phyloP scores from a whole-genome alignment of 768 basidiomycete species.

The Pholiota molesta region DNA sequence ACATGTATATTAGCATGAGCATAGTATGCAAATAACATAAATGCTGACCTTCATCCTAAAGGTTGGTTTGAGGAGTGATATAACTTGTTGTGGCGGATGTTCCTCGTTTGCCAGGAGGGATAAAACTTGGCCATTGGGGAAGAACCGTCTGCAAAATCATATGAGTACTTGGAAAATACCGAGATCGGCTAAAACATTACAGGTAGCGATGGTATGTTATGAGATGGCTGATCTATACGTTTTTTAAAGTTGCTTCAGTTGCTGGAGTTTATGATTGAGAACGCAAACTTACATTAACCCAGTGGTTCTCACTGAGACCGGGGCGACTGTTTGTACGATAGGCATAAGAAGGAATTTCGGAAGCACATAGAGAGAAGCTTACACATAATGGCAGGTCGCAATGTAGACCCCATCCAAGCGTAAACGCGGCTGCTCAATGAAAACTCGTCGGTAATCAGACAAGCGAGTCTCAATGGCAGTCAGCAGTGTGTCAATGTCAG shows the following conservation, averaged over 20 bases:
- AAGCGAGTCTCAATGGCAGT: constrained; percentile 53
- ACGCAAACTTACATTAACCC: constrained; percentile 72
- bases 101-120: constrained; percentile 87
- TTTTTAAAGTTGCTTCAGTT: constrained; percentile 10
- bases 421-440: constrained; percentile 83
- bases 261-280: background rate
- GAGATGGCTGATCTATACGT: constrained; percentile 70
- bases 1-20: background rate
- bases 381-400: constrained; percentile 89
- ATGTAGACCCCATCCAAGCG: constrained; percentile 91
- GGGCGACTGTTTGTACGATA: constrained; percentile 49
- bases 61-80: constrained; percentile 75
- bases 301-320: constrained; percentile 81
- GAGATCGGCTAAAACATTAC: constrained; percentile 39
- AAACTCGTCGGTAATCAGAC: constrained; percentile 74
- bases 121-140: constrained; percentile 83
- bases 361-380: constrained; percentile 27
- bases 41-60: constrained; percentile 72
- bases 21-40: background rate
- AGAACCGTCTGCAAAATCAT: constrained; percentile 67
- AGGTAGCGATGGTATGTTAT: constrained; percentile 94
- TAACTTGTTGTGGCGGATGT: constrained; percentile 65
- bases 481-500: constrained; percentile 49
- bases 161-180: background rate
- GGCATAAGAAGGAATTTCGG: constrained; percentile 1